Evolutionary conservation across 306 rosid genomes (phyloP), one percentile per base, ranked within the genome.

Genomic region (Gastrolobium villosum): DNA sequence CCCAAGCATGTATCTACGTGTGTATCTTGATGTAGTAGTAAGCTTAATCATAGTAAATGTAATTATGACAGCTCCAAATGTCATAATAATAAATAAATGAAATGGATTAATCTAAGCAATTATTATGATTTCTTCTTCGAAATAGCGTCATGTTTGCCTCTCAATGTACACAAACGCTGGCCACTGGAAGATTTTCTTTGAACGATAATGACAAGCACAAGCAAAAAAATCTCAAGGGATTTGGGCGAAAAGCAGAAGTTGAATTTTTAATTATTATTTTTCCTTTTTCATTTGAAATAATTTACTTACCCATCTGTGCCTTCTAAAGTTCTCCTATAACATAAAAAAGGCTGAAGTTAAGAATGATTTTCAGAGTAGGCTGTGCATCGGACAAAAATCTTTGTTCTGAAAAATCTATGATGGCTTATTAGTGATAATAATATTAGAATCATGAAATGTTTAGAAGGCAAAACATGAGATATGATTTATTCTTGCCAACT

Each of bases 141-240:
- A 79, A 60, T 37, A 67, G 67, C 81, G 66, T 72, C 49, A 65
- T 53, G 37, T n/a, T 34, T 70, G 14, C 62, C 61, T 55, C 71
- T 72, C 28, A 50, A 8, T 64, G 49, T 26, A 43, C 13, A 67
- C 28, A 31, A 70, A n/a, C 10, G 56, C 43, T 68, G 6, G 61
- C 67, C 37, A n/a, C 74, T 55, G 71, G 15, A 37, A 68, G 31
- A 66, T 60, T 71, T 74, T 85, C 53, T 78, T 40, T 76, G 28
- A 70, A 43, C 74, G 85, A 87, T 80, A n/a, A 81, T 73, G 89
- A 90, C 90, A 76, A 66, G 66, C 88, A 81, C 84, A 30, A 82
- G 30, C 75, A 74, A 78, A 78, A 57, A 79, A 56, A 86, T 84
- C 68, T 49, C 30, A 54, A 70, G 65, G 81, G 83, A 79, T 81